These are phyloP conservation scores for Pleurotus sapidus DNA, from an alignment of 768 basidiomycete genomes.

Conservation along the genomic window DNA sequence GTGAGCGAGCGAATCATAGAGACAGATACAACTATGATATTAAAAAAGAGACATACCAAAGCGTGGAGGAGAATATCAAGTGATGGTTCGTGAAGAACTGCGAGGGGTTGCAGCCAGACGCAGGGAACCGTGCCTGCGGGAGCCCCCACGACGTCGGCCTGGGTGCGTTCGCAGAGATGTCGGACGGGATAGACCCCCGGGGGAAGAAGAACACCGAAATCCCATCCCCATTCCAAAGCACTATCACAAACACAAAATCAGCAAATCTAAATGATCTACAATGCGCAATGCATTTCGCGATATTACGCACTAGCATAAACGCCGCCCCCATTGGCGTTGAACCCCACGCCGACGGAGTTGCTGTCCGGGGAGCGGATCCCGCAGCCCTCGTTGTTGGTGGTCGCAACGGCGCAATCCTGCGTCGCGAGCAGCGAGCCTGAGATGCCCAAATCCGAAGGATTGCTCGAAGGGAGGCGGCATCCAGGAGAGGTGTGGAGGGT, in stretches of 20 bases:
- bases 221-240: slow-evolving; percentile 76
- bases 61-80: slow-evolving; percentile 81
- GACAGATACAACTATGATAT: no score
- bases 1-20: no score
- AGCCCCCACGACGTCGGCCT: slow-evolving; percentile 73
- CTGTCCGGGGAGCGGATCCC: slow-evolving; percentile 61
- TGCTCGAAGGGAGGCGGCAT: slow-evolving; percentile 56
- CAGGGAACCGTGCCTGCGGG: slow-evolving; percentile 79
- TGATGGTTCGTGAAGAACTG: slow-evolving; percentile 75
- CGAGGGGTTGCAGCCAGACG: slow-evolving; percentile 70
- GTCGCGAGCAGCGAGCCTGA: slow-evolving; percentile 65
- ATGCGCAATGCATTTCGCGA: no score
- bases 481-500: slow-evolving; percentile 78
- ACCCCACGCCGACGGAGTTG: slow-evolving; percentile 78
- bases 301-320: slow-evolving; percentile 79
- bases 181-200: slow-evolving; percentile 66
- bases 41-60: slow-evolving; percentile 29
- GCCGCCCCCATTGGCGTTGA: slow-evolving; percentile 84
- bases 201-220: slow-evolving; percentile 84
- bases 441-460: slow-evolving; percentile 47
- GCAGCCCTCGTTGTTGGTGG: slow-evolving; percentile 79
- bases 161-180: slow-evolving; percentile 73
- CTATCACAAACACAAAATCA: slow-evolving; percentile 23
- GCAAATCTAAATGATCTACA: no score
- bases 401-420: slow-evolving; percentile 66